Evolutionary conservation across 2,329 filamentous ascomycete species (phyloP).

Genomic region (Aspergillus brasiliensis): DNA sequence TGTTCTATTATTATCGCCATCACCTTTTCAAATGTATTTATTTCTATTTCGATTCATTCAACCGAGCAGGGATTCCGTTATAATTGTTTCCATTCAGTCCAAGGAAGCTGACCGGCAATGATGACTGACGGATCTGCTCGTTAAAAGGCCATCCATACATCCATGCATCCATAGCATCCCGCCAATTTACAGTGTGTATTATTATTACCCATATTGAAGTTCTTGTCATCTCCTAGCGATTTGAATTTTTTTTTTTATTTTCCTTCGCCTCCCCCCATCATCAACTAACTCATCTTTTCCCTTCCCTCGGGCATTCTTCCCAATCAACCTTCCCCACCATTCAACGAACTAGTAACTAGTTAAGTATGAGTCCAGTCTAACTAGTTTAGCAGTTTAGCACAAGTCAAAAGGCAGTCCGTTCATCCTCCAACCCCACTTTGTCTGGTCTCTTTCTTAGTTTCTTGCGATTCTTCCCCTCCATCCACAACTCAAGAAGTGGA

Average conservation of each 20-base stretch:
- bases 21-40: background rate
- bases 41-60: background rate
- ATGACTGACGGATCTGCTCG: background rate
- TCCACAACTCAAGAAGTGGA: too few relatives aligned
- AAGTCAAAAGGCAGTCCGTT: background rate
- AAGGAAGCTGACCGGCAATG: background rate
- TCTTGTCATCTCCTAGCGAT: too few relatives aligned
- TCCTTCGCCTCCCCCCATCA: too few relatives aligned
- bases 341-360: too few relatives aligned
- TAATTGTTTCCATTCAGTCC: background rate
- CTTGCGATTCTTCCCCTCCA: background rate
- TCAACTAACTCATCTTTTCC: too few relatives aligned
- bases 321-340: background rate
- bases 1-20: background rate
- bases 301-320: background rate
- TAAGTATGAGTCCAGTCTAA: too few relatives aligned
- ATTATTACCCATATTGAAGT: too few relatives aligned
- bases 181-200: background rate
- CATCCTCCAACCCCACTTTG: background rate
- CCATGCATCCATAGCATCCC: too few relatives aligned
- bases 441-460: constrained; percentile 3
- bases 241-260: too few relatives aligned
- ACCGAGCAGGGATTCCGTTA: background rate
- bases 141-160: background rate
- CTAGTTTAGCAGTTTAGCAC: too few relatives aligned